Evolutionary conservation across 2,329 filamentous ascomycete species (phyloP), one percentile per base, ranked within the genome.

Genomic region (Fusarium sp.): DNA sequence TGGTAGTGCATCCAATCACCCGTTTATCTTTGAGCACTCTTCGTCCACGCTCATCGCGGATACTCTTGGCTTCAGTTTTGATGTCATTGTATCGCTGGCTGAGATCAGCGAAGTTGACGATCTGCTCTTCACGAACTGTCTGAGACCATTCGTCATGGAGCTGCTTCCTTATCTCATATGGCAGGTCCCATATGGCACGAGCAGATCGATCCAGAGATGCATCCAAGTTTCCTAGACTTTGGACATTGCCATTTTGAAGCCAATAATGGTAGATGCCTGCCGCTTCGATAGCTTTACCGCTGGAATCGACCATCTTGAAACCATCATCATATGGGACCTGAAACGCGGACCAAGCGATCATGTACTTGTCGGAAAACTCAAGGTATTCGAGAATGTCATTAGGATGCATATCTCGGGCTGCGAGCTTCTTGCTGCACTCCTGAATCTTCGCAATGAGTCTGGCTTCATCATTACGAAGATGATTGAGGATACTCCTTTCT

Each of bases 1-100:
- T 93, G 0, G 91, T 93, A 0, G 92, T 94, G 66, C 89, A 92
- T 0, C 84, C 90, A 42, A 94, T 89, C 15, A 94, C 83, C 2
- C 85, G 81, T 70, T 88, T 91, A 1, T 71, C 74, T n/a, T 78
- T 77, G 4, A 93, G 80, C 1, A 84, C 80, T 0, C 73, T 57
- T 1, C 79, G 77, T 21, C 84, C 80, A 5, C 70, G 78, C 43
- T 86, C 80, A 8, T 77, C 80, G 21, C 82, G 83, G 0, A 89
- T 75, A 3, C 77, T 78, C 2, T 82, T 77, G 2, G 89, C 70
- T 8, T 76, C 74, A 1, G 77, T 70, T 13, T 86, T 81, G 6
- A 76, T 75, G 0, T 76, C 55, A 49, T 88, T 82, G 66, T 84
- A 86, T 3, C 79, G 73, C 6, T 77, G 62, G 0, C 80, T 81